Base-by-base conservation (phyloP, 1,284 basidiomycete genomes). In the Gymnopus androsaceus region DNA sequence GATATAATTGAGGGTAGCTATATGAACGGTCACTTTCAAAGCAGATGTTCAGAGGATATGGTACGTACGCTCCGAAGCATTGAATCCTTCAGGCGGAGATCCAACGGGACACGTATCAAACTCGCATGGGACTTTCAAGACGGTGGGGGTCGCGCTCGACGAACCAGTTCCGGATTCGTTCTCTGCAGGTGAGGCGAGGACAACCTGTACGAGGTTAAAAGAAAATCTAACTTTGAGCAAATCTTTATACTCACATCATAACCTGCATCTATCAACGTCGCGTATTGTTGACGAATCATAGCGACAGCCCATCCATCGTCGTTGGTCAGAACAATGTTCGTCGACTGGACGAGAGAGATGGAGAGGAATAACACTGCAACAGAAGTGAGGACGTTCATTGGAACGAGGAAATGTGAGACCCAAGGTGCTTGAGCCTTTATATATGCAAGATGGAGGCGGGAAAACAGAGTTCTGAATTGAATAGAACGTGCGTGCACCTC, bases 281-380 rank as follows among this genome's bases (percentile, higher is more conserved):
- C 15, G 17, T 67, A 61, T 54, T 79, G 72, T 3, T 75, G 75
- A 37, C 79, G 73, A 55, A 81, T 74, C 58, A 78, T 75, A 6
- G 79, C 78, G 3, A 74, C 73, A 1, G 80, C 80, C 79, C 80
- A 82, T 8, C 79, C 78, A 60, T 81, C 79, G 58, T 80, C 79
- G 55, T 81, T 80, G 23, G 75, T 74, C 17, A 77, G 62, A 15
- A 80, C 58, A 40, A 74, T 57, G 15, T 69, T 71, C 25, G 55
- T 55, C 47, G 36, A 48, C n/a, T 42, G 7, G 19, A 34, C 46
- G 9, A 30, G 21, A 27, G 30, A 11, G 21, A 23, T 25, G 37
- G 7, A 31, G 8, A 46, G 17, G 47, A 23, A 12, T 23, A 40
- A 36, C 23, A 37, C 15, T 34, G 33, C 25, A 30, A 31, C 40